A percentile compares a stretch with the other conserved stretches of the same genome.
Evolutionary conservation across 148 eudicot species (phyloP).

Genomic region (Rhododendron griersonianum): DNA sequence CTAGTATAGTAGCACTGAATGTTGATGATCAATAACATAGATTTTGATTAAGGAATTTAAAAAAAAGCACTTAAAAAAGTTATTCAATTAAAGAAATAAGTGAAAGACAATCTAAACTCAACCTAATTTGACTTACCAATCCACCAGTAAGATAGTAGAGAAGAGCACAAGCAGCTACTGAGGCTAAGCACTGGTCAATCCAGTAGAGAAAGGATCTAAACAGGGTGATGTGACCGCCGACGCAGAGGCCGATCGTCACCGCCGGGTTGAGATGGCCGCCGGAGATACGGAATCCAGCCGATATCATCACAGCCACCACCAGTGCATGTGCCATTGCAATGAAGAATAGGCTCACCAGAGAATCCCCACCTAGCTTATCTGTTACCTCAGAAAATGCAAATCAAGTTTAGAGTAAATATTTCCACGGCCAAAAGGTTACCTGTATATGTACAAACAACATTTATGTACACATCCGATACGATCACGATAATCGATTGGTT

Average conservation of each 20-base stretch:
- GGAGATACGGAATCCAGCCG: constrained; percentile 75
- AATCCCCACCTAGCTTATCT: constrained; percentile 49
- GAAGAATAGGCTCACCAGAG: constrained; percentile 63
- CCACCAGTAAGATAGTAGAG: constrained; percentile 82
- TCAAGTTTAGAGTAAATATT: neutral
- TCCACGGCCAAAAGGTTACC: neutral
- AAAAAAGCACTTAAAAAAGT: too few relatives aligned
- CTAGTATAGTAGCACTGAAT: too few relatives aligned
- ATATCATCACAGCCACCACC: constrained; percentile 80
- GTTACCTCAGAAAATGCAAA: neutral
- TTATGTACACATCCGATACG: neutral
- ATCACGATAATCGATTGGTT: neutral
- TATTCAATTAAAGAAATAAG: neutral
- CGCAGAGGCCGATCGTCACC: constrained; percentile 68
- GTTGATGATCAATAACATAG: too few relatives aligned
- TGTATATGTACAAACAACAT: neutral
- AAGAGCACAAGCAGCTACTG: constrained; percentile 73
- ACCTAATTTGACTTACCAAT: constrained; percentile 30
- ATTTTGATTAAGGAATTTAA: too few relatives aligned
- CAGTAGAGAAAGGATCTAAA: constrained; percentile 63
- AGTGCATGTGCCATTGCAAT: constrained; percentile 79
- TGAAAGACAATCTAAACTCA: neutral
- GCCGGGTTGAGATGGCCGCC: constrained; percentile 93
- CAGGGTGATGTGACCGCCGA: constrained; percentile 81
- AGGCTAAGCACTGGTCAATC: constrained; percentile 80